Conservation (phyloP, 1,284 basidiomycete species). For the Golubevia pallescens region DNA sequence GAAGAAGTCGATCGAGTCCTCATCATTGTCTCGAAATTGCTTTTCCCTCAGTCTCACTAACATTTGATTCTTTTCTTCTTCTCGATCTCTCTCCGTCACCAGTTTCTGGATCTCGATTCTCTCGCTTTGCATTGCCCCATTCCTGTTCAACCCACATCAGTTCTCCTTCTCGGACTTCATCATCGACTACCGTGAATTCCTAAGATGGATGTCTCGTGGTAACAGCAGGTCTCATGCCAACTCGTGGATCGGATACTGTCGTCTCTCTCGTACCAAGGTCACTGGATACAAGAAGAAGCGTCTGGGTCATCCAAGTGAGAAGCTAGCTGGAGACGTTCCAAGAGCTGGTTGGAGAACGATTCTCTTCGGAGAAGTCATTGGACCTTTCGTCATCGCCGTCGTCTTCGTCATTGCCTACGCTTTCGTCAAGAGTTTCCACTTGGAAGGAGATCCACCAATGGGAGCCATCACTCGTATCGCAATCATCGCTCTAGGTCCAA, state of each 20-base stretch:
- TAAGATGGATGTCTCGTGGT: constrained; percentile 64
- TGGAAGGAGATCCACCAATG: constrained; percentile 37
- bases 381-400: constrained; percentile 54
- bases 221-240: constrained; percentile 64
- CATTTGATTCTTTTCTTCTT: neutral
- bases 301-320: constrained; percentile 63
- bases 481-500: constrained; percentile 88
- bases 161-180: constrained; percentile 61
- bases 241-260: constrained; percentile 65
- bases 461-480: constrained; percentile 72
- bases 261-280: constrained; percentile 61
- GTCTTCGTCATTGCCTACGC: constrained; percentile 62
- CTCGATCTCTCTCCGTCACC: neutral
- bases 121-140: constrained; percentile 60
- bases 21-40: neutral
- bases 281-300: constrained; percentile 65
- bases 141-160: constrained; percentile 65
- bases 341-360: constrained; percentile 62
- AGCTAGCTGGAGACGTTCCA: constrained; percentile 59
- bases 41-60: neutral
- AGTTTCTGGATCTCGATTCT: constrained; percentile 62
- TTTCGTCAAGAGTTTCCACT: constrained; percentile 63
- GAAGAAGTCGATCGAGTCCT: neutral
- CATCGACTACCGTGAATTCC: constrained; percentile 64
- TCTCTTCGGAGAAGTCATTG: constrained; percentile 54